Evolutionary conservation across 2,329 filamentous ascomycete genomes (phyloP), one percentile per base, ranked within the genome.

Genomic region (Aureobasidium sp.): DNA sequence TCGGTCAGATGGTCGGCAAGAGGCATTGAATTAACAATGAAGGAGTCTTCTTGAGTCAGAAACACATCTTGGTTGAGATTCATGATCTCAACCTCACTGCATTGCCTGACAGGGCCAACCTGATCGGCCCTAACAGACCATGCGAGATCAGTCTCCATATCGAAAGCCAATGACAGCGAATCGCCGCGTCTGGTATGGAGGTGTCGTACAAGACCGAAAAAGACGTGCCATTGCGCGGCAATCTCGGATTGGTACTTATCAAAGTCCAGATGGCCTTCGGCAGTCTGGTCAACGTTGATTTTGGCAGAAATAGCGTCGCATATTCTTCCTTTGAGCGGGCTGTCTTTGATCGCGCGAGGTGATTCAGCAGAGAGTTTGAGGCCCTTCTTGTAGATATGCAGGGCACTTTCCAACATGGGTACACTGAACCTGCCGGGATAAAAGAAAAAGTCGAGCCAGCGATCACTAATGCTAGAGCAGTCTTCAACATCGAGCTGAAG

Each of bases 121-220:
- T 85, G 82, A 68, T 96, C 90, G 1, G 90, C 83, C 62, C 89
- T 85, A 4, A 95, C 77, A 41, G 94, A 78, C 89, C 90, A 96
- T 1, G 88, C 80, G 72, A 90, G 79, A 45, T 85, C 83, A 8
- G 79, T 77, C 42, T 80, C 76, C 0, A 78, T 68, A 62, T 97
- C 93, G 53, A 88, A 83, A 0, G 84, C 80, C 39, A 97, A 74
- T 1, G 87, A 84, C 39, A 97, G 71, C 0, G 88, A 85, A 63
- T 96, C 90, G 16, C 86, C 85, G 63, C 90, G 79, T 62, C 88
- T 85, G 62, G 86, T 90, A 65, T 97, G 90, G 35, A 98, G 73
- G 65, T 95, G 90, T 11, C 87, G 77, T 16, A 95, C 78, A 16
- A 97, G 77, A 27, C 90, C 83, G 72, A 90, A 95, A 68, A 95